Conservation (phyloP, 306 rosid genomes). For the Lathyrus tuberosus region DNA sequence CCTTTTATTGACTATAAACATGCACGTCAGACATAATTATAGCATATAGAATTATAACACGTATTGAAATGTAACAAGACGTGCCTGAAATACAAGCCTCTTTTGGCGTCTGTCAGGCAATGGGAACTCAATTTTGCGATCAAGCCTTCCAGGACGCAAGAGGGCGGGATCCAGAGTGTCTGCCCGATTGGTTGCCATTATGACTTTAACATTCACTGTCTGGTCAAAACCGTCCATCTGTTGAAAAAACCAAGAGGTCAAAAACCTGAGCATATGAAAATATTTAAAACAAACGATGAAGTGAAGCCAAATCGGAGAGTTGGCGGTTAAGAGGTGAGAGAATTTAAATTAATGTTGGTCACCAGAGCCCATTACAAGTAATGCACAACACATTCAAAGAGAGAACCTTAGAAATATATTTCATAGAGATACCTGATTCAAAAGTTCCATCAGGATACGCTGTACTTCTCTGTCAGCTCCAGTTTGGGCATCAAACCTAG, state of each 20-base stretch:
- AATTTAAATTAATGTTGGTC: not conserved
- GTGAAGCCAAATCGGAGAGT: not conserved
- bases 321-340: constrained; percentile 6
- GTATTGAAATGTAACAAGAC: constrained; percentile 23
- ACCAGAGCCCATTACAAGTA: not conserved
- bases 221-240: constrained; percentile 99
- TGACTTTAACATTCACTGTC: constrained; percentile 97
- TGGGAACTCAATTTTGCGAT: constrained; percentile 96
- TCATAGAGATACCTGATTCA: constrained; percentile 72
- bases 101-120: constrained; percentile 96
- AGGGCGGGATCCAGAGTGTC: constrained; percentile 99
- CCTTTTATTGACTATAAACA: not conserved
- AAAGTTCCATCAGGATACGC: constrained; percentile 98
- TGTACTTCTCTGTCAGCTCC: constrained; percentile 99
- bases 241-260: constrained; percentile 18
- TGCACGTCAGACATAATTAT: not conserved
- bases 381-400: not conserved
- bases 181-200: constrained; percentile 98
- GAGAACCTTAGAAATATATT: constrained; percentile 12
- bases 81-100: constrained; percentile 97
- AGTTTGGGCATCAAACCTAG: constrained; percentile 99
- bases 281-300: constrained; percentile 1
- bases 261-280: constrained; percentile 20
- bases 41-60: constrained; percentile 2
- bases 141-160: constrained; percentile 98